Evolutionary conservation across 164 flowering plant species (phyloP), one percentile per base, ranked within the genome.

Genomic region (Dillenia suffruticosa): DNA sequence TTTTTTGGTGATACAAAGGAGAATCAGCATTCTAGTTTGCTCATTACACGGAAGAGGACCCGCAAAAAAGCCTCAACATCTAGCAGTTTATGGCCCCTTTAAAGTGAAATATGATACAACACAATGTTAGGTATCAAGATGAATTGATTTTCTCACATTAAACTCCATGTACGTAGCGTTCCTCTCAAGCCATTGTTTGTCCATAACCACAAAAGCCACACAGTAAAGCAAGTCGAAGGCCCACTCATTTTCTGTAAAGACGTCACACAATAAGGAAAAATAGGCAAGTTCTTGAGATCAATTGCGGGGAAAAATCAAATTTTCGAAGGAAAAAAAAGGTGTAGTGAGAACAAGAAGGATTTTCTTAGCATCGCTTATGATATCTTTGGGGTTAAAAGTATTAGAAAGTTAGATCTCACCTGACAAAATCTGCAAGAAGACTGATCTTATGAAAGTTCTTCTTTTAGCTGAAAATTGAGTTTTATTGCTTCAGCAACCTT

Each of bases 161-260:
- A 92, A 92, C 63, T 89, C 90, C 97, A 92, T 89, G 78, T 89
- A 89, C 6, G 94, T 82, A 13, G 97, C 96, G 70, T 86, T 83
- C 70, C 77, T 89, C 40, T 86, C 92, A 44, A 92, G 80, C 94
- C 96, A 92, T 51, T 80, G 78, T 55, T 84, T 83, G 82, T 92
- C 97, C 92, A 92, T 86, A 4, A 87, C 81, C 77, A 81, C 67
- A 49, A 92, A 92, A 9, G 97, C 94, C 69, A 92, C 86, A 62
- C 92, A 92, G 46, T 92, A 92, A 46, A 92, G 96, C 76, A 89
- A 70, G 68, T 92, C 97, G 59, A 92, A 92, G 0, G 97, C 84
- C 95, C 95, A 87, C 59, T 87, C 90, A 52, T 83, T 83, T 69
- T 92, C 94, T 87, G 86, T 13, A 69, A 70, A 65, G 32, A 51